These are phyloP conservation scores for Debaryomyces sp. DNA, from an alignment of 1,139 yeast species.

Conservation along the genomic window DNA sequence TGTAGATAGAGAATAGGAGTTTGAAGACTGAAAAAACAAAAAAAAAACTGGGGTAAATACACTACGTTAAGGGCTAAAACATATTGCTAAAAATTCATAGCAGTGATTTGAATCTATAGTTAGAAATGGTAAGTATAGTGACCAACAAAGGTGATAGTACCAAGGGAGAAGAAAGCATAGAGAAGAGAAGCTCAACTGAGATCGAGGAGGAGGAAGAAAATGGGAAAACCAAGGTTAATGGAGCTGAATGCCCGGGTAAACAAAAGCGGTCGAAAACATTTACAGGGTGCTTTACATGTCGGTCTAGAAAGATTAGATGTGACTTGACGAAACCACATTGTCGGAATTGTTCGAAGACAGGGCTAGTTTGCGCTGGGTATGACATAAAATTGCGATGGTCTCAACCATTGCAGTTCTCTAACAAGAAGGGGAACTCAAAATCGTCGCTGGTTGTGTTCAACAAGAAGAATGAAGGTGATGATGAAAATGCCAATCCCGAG, in stretches of 20 bases:
- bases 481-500: slow-evolving; percentile 34
- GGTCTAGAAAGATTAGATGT: slow-evolving; percentile 52
- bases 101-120: neutral
- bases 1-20: neutral
- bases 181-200: neutral
- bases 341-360: slow-evolving; percentile 44
- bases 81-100: neutral
- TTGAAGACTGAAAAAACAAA: neutral
- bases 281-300: slow-evolving; percentile 55
- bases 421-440: slow-evolving; percentile 28
- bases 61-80: neutral
- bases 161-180: neutral
- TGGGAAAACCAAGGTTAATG: neutral
- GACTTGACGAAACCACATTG: slow-evolving; percentile 49
- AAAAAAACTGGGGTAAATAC: neutral
- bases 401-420: slow-evolving; percentile 51
- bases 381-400: slow-evolving; percentile 83
- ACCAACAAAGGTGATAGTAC: neutral
- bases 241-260: slow-evolving; percentile 11
- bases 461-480: slow-evolving; percentile 17
- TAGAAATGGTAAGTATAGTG: neutral
- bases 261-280: slow-evolving; percentile 42
- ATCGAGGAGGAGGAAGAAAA: neutral
- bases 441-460: slow-evolving; percentile 31
- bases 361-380: slow-evolving; percentile 77